These are phyloP conservation scores for Antrodiella citrinella DNA, from an alignment of 768 basidiomycete genomes.

Conservation along the genomic window DNA sequence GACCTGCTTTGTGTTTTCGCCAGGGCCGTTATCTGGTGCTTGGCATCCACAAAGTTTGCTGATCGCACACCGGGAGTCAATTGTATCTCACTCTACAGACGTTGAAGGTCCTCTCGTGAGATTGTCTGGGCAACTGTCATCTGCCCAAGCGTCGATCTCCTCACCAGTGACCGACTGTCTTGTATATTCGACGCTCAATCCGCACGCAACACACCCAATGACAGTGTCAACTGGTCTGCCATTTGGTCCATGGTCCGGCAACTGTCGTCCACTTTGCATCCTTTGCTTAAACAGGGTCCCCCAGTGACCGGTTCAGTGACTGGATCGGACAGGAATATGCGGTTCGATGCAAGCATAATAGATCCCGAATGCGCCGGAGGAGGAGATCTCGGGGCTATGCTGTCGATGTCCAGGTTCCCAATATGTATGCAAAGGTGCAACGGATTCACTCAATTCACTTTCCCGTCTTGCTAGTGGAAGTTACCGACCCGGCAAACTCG, in stretches of 20 bases:
- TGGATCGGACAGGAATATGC: too few relatives aligned
- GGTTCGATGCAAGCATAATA: background rate
- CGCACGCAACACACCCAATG: too few relatives aligned
- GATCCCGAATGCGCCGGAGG: background rate
- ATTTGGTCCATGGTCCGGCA: background rate
- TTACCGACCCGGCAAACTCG: background rate
- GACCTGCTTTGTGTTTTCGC: too few relatives aligned
- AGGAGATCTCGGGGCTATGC: background rate
- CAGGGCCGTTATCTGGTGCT: background rate
- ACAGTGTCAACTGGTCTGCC: background rate
- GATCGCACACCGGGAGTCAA: too few relatives aligned
- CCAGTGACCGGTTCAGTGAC: too few relatives aligned
- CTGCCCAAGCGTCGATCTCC: background rate
- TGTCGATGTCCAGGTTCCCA: background rate
- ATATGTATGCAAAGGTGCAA: background rate
- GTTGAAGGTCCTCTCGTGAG: too few relatives aligned
- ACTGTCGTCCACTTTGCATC: background rate
- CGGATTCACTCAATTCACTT: background rate
- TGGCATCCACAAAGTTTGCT: too few relatives aligned
- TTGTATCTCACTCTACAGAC: too few relatives aligned
- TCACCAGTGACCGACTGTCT: background rate
- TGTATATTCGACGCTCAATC: too few relatives aligned
- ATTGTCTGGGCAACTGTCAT: background rate
- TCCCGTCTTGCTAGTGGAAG: background rate
- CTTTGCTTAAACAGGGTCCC: too few relatives aligned